A percentile compares a stretch with the other conserved stretches of the same genome.
These are phyloP conservation scores for Closterium sp. DNA, from an alignment of 139 green algal species.

Conservation along the genomic window DNA sequence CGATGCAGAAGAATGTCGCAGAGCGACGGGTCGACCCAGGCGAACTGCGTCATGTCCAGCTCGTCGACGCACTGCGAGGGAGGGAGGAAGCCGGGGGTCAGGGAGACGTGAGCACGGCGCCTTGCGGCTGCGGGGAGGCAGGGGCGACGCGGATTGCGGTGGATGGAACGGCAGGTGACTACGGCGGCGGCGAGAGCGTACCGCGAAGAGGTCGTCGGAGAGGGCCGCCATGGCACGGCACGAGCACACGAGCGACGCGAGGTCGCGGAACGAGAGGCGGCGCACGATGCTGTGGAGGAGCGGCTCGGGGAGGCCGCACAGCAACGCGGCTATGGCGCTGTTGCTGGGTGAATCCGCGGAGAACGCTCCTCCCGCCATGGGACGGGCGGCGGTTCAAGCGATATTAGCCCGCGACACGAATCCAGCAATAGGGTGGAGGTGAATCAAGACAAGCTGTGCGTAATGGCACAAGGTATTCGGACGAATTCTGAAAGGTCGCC, in stretches of 20 bases:
- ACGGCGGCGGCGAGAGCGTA: background rate
- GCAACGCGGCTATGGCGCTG: background rate
- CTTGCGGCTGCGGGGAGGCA: no score
- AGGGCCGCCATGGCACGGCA: background rate
- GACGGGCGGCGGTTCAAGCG: background rate
- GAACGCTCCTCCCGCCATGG: background rate
- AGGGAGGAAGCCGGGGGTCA: no score
- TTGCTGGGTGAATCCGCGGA: background rate
- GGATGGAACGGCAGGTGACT: background rate
- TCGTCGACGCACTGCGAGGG: background rate
- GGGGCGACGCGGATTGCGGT: background rate
- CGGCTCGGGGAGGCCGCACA: background rate
- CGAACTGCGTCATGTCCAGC: conserved; percentile 2
- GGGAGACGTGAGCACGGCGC: background rate
- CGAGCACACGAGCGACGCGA: background rate
- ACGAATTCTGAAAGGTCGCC: background rate
- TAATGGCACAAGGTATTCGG: background rate
- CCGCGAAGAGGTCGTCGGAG: background rate
- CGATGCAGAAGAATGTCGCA: background rate
- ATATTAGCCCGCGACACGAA: background rate
- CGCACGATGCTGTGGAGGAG: background rate
- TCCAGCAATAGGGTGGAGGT: no score
- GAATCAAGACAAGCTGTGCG: background rate
- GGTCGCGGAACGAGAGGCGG: background rate
- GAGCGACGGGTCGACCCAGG: background rate